These are phyloP conservation scores for Prunus dulcis DNA, from an alignment of 306 rosid genomes.

Conservation along the genomic window DNA sequence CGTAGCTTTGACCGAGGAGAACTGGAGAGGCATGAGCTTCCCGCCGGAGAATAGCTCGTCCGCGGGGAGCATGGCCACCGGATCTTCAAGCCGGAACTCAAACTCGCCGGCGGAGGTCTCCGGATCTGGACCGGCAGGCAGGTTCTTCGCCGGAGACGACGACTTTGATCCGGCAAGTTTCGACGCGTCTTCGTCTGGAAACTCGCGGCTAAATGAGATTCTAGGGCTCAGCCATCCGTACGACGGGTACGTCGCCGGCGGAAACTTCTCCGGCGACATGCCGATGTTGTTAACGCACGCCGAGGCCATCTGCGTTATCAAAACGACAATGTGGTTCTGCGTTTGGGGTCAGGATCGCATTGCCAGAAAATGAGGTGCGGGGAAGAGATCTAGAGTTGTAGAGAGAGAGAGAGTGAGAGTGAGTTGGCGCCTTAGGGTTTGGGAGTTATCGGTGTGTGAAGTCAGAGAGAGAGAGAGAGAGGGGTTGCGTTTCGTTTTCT, in stretches of 20 bases:
- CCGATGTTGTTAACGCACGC: slow-evolving; percentile 88
- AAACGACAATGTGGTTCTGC: slow-evolving; percentile 9
- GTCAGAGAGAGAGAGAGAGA: background rate
- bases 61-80: slow-evolving; percentile 85
- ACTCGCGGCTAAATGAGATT: slow-evolving; percentile 50
- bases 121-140: slow-evolving; percentile 42
- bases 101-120: slow-evolving; percentile 49
- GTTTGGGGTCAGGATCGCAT: slow-evolving; percentile 4
- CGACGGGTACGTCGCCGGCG: slow-evolving; percentile 43
- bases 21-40: slow-evolving; percentile 75
- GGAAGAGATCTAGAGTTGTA: background rate
- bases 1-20: slow-evolving; percentile 36
- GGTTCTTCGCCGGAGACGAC: background rate
- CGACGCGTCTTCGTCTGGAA: slow-evolving; percentile 20
- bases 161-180: slow-evolving; percentile 19
- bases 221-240: slow-evolving; percentile 68
- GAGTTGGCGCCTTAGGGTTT: slow-evolving; percentile 24
- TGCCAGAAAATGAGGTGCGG: background rate
- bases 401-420: background rate
- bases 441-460: background rate
- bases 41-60: slow-evolving; percentile 90
- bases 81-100: slow-evolving; percentile 83
- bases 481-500: background rate
- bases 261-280: slow-evolving; percentile 63
- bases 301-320: slow-evolving; percentile 57